A percentile compares a stretch with the other conserved stretches of the same genome.
Evolutionary conservation across 2,329 filamentous ascomycete species (phyloP).

Genomic region (Diaporthe amygdali): DNA sequence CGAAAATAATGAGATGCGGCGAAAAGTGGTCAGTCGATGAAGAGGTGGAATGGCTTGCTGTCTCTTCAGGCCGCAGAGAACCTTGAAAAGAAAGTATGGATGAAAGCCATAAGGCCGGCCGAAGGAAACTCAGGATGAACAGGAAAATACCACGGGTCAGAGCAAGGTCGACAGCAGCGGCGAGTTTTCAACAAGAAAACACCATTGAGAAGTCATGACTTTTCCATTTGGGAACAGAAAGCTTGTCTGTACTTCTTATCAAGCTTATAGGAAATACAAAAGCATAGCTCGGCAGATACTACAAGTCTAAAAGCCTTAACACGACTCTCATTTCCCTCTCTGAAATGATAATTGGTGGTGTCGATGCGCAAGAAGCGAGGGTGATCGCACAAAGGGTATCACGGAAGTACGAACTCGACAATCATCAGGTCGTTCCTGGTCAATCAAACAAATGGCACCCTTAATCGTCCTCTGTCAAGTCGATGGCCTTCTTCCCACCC

Average conservation of each 20-base stretch:
- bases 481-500: conserved; percentile 21
- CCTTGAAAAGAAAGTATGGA: neutral
- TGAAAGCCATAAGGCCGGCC: too few species aligned
- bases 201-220: too few species aligned
- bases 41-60: neutral
- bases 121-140: too few species aligned
- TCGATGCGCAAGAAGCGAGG: neutral
- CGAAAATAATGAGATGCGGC: neutral
- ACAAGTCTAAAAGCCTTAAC: neutral
- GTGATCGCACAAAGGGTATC: neutral
- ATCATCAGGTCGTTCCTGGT: too few species aligned
- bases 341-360: neutral
- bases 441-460: neutral
- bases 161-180: neutral
- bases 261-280: too few species aligned
- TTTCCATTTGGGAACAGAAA: too few species aligned
- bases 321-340: neutral
- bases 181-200: too few species aligned
- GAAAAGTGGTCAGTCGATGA: neutral
- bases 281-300: too few species aligned
- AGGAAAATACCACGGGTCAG: neutral
- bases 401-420: neutral
- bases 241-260: too few species aligned
- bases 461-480: conserved; percentile 23
- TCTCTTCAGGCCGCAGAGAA: too few species aligned